Base-by-base conservation (phyloP, 192 early-diverging fungal species). In the Dissophora globulifera region DNA sequence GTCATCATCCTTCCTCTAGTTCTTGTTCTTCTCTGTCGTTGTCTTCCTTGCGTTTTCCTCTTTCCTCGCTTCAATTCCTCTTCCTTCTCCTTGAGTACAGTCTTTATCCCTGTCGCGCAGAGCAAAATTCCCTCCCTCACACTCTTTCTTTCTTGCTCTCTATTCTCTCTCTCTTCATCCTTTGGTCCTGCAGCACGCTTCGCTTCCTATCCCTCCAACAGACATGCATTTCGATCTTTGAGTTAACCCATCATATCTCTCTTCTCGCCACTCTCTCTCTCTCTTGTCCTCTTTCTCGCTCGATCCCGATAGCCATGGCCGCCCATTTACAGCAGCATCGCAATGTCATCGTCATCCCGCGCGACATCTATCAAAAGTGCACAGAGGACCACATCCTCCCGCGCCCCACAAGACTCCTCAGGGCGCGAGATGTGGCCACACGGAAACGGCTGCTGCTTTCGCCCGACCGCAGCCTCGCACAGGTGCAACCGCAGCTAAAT, bases 351-450 rank as follows among this genome's bases (percentile, higher is more conserved):
- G 65, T 67, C 22, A 67, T 67, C 33, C 65, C 65, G 43, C 43
- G 65, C 50, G 65, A 67, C 42, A 58, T 67, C 19, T 67, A 67
- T 54, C 65, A 67, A 58, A 67, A 67, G 48, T 67, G 65, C 27
- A 67, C 65, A 27, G 65, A 67, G 13, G 65, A 58, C 9, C 27
- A 46, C 25, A n/a, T 49, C 27, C 23, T 53, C 17, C 57, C 67
- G n/a, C 48, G 50, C 8, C n/a, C 53, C n/a, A n/a, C n/a, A 50
- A 57, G 47, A 25, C 32, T 32, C 5, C 46, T 58, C 35, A 57
- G 65, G 43, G 65, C 25, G 6, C 42, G 43, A 33, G 53, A 65
- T 49, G 51, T 43, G 22, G 19, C 65, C 26, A 25, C 63, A 45
- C 43, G 55, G 26, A 56, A 57, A 12, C 64, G 38, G 17, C 45